A percentile compares a stretch with the other conserved stretches of the same genome.
Conservation (phyloP, 192 early-diverging fungal genomes). For the Coemansia biformis region DNA sequence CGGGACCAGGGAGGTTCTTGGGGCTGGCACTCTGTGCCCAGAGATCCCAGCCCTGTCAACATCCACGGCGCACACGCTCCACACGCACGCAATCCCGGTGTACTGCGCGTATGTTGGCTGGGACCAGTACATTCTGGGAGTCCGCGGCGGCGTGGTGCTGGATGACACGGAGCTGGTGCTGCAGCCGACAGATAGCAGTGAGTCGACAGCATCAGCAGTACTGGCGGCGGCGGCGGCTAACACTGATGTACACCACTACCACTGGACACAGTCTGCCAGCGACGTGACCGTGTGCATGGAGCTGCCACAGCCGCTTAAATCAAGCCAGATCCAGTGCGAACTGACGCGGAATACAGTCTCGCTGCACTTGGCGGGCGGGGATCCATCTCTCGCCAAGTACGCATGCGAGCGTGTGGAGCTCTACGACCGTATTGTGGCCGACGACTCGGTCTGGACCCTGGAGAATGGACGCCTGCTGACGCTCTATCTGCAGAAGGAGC, state of each 20-base stretch:
- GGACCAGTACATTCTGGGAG: constrained; percentile 28
- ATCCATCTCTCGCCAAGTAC: constrained; percentile 10
- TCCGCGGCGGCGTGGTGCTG: constrained; percentile 23
- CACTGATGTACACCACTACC: constrained; percentile 44
- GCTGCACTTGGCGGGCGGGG: constrained; percentile 21
- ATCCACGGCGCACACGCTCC: constrained; percentile 19
- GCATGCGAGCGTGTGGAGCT: constrained; percentile 13
- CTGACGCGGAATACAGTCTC: constrained; percentile 51
- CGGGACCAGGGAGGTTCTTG: neutral
- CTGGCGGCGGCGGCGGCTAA: neutral
- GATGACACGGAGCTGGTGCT: constrained; percentile 36
- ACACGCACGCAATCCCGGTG: constrained; percentile 38
- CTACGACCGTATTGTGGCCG: constrained; percentile 50
- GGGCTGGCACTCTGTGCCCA: too few relatives aligned
- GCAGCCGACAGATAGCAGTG: neutral
- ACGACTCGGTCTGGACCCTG: constrained; percentile 64
- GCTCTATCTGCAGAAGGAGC: constrained; percentile 57
- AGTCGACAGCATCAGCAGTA: neutral
- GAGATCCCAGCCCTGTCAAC: neutral
- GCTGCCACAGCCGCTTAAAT: constrained; percentile 51
- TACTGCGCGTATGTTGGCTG: constrained; percentile 28
- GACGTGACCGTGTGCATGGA: constrained; percentile 64
- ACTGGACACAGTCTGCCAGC: constrained; percentile 62
- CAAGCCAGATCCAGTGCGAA: constrained; percentile 56
- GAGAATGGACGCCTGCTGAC: constrained; percentile 58